Percentiles rank a stretch among this genome's conserved stretches.
Evolutionary conservation across 2,329 filamentous ascomycete species (phyloP).

Genomic region (Cytospora schulzeri): DNA sequence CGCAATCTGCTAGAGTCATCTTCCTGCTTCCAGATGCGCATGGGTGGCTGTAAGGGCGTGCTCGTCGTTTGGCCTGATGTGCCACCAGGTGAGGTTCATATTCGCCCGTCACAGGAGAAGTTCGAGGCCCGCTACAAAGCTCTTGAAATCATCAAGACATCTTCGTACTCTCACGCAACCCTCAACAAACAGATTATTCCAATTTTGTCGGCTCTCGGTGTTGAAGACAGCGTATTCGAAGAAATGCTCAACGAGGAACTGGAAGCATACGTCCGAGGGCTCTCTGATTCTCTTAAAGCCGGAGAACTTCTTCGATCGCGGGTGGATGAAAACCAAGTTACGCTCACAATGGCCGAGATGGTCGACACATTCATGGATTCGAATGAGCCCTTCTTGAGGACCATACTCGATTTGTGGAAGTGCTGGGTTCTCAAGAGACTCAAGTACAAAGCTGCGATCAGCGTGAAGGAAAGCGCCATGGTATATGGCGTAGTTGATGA

Average conservation of each 20-base stretch:
- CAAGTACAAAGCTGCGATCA: constrained; percentile 89
- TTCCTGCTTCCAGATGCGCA: constrained; percentile 87
- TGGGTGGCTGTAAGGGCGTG: constrained; percentile 91
- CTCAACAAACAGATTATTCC: constrained; percentile 90
- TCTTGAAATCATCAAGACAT: constrained; percentile 84
- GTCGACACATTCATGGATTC: constrained; percentile 74
- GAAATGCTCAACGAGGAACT: constrained; percentile 70
- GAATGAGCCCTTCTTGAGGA: constrained; percentile 79
- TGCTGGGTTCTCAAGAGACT: constrained; percentile 87
- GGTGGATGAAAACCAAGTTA: constrained; percentile 84
- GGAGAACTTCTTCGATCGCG: constrained; percentile 70
- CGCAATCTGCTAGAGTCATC: constrained; percentile 67
- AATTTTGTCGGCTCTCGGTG: constrained; percentile 78
- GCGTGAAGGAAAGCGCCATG: constrained; percentile 81
- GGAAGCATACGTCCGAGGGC: constrained; percentile 66
- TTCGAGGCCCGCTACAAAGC: constrained; percentile 72
- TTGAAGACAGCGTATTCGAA: constrained; percentile 67
- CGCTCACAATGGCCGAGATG: constrained; percentile 73
- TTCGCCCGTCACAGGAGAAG: constrained; percentile 85
- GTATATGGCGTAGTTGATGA: constrained; percentile 90
- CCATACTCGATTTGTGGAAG: constrained; percentile 80
- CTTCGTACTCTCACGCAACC: constrained; percentile 73
- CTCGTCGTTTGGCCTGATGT: constrained; percentile 73
- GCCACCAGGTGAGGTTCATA: constrained; percentile 68
- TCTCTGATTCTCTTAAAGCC: constrained; percentile 66